Percentiles rank a stretch among this genome's conserved stretches.
Conservation (phyloP, 1,284 basidiomycete species). For the Austroboletus niveus region DNA sequence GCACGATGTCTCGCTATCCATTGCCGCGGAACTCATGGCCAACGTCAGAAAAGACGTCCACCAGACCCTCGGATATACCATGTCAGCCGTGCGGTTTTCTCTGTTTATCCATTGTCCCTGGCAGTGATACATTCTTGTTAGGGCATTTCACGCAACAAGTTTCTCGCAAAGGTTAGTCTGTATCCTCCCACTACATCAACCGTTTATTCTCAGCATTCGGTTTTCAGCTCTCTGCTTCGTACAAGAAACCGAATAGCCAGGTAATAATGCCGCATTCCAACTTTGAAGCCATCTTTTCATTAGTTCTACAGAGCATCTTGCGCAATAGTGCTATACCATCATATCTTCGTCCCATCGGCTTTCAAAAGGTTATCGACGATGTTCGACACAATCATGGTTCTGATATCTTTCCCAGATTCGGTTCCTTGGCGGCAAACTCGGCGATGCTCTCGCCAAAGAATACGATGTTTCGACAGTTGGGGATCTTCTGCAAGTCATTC, state of each 20-base stretch:
- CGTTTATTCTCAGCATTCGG: neutral
- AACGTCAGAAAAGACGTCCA: slow-evolving; percentile 70
- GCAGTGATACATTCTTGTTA: neutral
- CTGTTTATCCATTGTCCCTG: neutral
- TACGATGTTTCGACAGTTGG: slow-evolving; percentile 88
- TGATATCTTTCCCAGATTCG: slow-evolving; percentile 64
- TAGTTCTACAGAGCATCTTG: slow-evolving; percentile 58
- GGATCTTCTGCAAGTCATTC: slow-evolving; percentile 70
- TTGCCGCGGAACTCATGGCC: slow-evolving; percentile 89
- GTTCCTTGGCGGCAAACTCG: slow-evolving; percentile 93
- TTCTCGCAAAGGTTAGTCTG: slow-evolving; percentile 78
- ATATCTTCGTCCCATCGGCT: slow-evolving; percentile 79
- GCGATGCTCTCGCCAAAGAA: slow-evolving; percentile 81
- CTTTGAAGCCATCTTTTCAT: neutral
- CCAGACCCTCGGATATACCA: slow-evolving; percentile 84
- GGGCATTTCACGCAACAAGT: slow-evolving; percentile 67
- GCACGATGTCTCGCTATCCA: slow-evolving; percentile 90
- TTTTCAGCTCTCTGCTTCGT: slow-evolving; percentile 77
- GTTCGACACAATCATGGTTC: neutral
- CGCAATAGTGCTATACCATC: slow-evolving; percentile 79
- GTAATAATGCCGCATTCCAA: slow-evolving; percentile 35
- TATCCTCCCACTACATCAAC: neutral
- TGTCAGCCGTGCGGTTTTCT: slow-evolving; percentile 74
- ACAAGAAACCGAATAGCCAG: slow-evolving; percentile 86
- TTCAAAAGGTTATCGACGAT: slow-evolving; percentile 65